Conservation (phyloP, 202 grass and related monocot species). For the Cymbopogon flexuosus region DNA sequence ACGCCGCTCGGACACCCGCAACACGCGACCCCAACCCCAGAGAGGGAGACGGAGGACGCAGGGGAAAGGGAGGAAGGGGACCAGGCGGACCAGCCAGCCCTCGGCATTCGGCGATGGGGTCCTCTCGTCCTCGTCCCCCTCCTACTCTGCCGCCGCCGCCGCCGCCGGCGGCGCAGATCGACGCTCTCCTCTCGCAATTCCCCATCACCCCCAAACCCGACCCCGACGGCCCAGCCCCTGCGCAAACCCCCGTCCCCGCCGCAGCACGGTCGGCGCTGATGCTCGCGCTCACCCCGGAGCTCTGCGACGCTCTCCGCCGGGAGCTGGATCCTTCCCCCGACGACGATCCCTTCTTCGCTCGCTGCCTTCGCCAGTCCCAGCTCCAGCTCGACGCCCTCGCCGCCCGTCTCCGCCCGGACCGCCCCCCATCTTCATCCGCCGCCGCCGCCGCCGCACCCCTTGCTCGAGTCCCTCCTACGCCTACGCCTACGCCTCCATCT, state of each 20-base stretch:
- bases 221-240: neutral
- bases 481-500: too few species aligned
- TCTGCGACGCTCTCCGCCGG: neutral
- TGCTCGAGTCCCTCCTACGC: neutral
- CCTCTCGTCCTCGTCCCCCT: neutral
- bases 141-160: neutral
- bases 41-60: too few species aligned
- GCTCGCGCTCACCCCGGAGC: constrained; percentile 19
- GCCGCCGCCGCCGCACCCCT: neutral
- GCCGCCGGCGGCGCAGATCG: neutral
- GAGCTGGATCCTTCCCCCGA: constrained; percentile 30
- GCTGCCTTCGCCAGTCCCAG: constrained; percentile 21
- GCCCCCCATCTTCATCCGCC: neutral
- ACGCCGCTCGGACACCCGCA: neutral
- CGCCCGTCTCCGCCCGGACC: neutral
- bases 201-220: constrained; percentile 16
- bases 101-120: constrained; percentile 7
- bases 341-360: constrained; percentile 14
- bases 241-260: neutral
- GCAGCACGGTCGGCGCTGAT: neutral
- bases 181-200: neutral
- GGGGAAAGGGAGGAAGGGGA: neutral
- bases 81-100: neutral
- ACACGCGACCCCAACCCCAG: too few species aligned
- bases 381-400: neutral